Evolutionary conservation across 139 green algal species (phyloP).

Genomic region (Picochlorum sp.): DNA sequence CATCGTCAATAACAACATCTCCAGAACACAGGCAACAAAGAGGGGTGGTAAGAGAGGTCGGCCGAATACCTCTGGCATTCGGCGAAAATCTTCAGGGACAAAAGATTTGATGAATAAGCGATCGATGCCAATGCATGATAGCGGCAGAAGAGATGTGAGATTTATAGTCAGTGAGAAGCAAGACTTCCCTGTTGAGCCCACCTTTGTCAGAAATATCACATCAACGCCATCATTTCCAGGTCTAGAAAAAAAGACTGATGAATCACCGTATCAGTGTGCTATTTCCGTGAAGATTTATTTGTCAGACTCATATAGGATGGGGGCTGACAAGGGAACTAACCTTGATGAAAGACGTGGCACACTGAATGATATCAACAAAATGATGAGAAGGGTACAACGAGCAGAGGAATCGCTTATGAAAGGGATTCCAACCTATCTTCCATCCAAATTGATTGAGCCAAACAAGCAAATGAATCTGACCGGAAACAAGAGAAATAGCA

Average conservation of each 20-base stretch:
- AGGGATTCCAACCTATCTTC: slow-evolving; percentile 25
- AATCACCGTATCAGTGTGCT: background rate
- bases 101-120: no score
- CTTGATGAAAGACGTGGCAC: slow-evolving; percentile 1
- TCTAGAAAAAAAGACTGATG: background rate
- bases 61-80: no score
- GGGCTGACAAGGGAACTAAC: background rate
- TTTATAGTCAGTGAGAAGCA: no score
- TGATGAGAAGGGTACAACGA: slow-evolving; percentile 13
- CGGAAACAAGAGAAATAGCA: background rate
- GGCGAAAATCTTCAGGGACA: no score
- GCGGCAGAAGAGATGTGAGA: no score
- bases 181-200: background rate
- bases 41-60: no score
- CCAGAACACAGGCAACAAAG: no score
- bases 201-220: background rate
- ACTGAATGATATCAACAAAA: slow-evolving; percentile 8
- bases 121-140: no score
- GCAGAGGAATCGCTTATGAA: slow-evolving; percentile 28
- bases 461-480: background rate
- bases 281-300: background rate
- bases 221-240: background rate
- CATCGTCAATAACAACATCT: no score
- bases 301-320: background rate
- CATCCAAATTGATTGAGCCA: background rate